These are phyloP conservation scores for Colletotrichum sp. DNA, from an alignment of 2,329 filamentous ascomycete genomes.

Conservation along the genomic window DNA sequence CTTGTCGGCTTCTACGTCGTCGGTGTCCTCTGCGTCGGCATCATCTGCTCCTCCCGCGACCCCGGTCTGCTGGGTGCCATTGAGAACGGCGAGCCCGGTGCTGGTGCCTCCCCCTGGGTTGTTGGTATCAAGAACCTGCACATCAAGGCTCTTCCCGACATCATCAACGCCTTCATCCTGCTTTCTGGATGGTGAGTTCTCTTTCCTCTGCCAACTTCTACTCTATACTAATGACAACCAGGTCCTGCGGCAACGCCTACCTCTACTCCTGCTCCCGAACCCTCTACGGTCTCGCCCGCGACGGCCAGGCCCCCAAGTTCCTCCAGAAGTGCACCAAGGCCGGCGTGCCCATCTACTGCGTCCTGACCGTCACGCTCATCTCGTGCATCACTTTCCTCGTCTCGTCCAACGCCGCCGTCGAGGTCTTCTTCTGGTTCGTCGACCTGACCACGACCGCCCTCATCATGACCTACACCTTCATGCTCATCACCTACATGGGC, in stretches of 20 bases:
- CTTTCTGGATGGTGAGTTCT: constrained; percentile 25
- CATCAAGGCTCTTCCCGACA: constrained; percentile 57
- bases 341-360: constrained; percentile 49
- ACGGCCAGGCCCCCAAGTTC: constrained; percentile 51
- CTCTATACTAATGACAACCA: not conserved
- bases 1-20: constrained; percentile 76
- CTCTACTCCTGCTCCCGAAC: constrained; percentile 57
- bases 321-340: constrained; percentile 43
- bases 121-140: constrained; percentile 59
- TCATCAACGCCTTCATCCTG: constrained; percentile 57
- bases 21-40: constrained; percentile 63
- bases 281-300: constrained; percentile 54
- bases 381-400: constrained; percentile 42
- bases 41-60: constrained; percentile 64
- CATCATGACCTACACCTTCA: constrained; percentile 63
- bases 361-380: constrained; percentile 35
- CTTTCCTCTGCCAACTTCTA: not conserved
- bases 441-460: constrained; percentile 62
- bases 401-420: constrained; percentile 38
- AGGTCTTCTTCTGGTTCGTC: constrained; percentile 48
- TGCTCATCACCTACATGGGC: constrained; percentile 49
- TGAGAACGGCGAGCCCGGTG: constrained; percentile 49
- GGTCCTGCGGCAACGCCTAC: constrained; percentile 56
- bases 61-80: constrained; percentile 59
- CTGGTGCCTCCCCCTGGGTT: constrained; percentile 58